These are phyloP conservation scores for Cinnamomum chago DNA, from an alignment of 164 flowering plant genomes.

Conservation along the genomic window DNA sequence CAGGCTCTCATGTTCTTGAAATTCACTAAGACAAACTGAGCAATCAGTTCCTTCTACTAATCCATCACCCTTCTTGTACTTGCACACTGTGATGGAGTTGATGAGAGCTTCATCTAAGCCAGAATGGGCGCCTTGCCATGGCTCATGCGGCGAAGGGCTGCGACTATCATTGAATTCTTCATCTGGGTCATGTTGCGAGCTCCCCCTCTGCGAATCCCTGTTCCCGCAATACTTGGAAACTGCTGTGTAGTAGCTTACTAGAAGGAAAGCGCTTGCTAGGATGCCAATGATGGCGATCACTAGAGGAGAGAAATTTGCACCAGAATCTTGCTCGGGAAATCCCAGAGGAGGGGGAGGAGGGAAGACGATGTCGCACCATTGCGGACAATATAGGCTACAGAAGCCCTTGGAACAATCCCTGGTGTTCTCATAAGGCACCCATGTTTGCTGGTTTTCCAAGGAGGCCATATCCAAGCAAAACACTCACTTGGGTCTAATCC, in stretches of 20 bases:
- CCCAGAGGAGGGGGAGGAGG: slow-evolving; percentile 72
- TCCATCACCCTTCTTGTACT: slow-evolving; percentile 64
- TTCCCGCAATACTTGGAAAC: slow-evolving; percentile 59
- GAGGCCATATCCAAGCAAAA: slow-evolving; percentile 38
- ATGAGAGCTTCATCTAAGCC: slow-evolving; percentile 77
- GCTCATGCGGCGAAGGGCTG: slow-evolving; percentile 27
- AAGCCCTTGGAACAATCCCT: slow-evolving; percentile 72
- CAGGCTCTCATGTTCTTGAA: slow-evolving; percentile 61
- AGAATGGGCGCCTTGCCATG: slow-evolving; percentile 32
- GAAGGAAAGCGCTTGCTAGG: slow-evolving; percentile 64
- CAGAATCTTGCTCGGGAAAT: slow-evolving; percentile 34
- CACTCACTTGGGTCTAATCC: slow-evolving; percentile 2
- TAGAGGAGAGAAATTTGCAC: slow-evolving; percentile 60
- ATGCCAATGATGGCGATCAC: slow-evolving; percentile 71
- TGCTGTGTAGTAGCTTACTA: slow-evolving; percentile 60
- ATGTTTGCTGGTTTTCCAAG: slow-evolving; percentile 44
- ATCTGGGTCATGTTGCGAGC: slow-evolving; percentile 3
- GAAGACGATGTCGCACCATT: slow-evolving; percentile 64
- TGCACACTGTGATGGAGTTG: slow-evolving; percentile 55
- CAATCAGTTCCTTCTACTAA: slow-evolving; percentile 72
- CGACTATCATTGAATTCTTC: slow-evolving; percentile 28
- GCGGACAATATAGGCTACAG: slow-evolving; percentile 71
- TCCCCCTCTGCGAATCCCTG: slow-evolving; percentile 14
- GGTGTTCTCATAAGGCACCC: slow-evolving; percentile 52
- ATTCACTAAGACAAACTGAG: slow-evolving; percentile 76